phyloP scores from a whole-genome alignment of 257 asterid genomes.

The Eustoma russellianum region DNA sequence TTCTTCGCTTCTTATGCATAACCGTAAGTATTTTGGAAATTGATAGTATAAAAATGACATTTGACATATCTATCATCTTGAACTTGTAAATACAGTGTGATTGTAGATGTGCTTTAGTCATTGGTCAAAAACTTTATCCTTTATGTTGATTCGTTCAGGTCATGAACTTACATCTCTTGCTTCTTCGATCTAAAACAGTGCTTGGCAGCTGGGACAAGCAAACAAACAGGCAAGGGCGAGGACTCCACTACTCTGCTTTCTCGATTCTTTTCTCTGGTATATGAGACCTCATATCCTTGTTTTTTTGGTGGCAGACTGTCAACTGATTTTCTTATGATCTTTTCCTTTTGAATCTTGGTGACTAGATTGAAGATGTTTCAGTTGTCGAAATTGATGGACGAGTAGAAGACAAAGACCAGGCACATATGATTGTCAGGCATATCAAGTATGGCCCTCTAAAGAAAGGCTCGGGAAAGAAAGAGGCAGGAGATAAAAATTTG shows the following conservation, averaged over 20 bases:
- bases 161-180: background rate
- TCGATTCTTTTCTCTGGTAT: conserved; percentile 65
- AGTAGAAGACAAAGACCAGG: conserved; percentile 53
- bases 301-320: background rate
- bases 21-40: no score
- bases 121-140: no score
- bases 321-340: background rate
- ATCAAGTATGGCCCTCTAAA: conserved; percentile 59
- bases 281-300: conserved; percentile 5
- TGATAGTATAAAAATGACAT: no score
- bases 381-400: conserved; percentile 43
- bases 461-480: conserved; percentile 49
- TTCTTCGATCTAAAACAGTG: no score
- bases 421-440: conserved; percentile 60
- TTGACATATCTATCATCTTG: no score
- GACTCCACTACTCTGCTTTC: conserved; percentile 45
- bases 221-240: conserved; percentile 11
- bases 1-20: no score
- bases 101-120: no score
- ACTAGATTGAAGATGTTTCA: conserved; percentile 61
- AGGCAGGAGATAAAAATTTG: conserved; percentile 16
- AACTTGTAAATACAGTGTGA: no score
- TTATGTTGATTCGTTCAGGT: background rate
- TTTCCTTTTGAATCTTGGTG: background rate
- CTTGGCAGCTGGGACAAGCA: no score